phyloP scores from a whole-genome alignment of 768 basidiomycete genomes.

The Trametopsis cervina region DNA sequence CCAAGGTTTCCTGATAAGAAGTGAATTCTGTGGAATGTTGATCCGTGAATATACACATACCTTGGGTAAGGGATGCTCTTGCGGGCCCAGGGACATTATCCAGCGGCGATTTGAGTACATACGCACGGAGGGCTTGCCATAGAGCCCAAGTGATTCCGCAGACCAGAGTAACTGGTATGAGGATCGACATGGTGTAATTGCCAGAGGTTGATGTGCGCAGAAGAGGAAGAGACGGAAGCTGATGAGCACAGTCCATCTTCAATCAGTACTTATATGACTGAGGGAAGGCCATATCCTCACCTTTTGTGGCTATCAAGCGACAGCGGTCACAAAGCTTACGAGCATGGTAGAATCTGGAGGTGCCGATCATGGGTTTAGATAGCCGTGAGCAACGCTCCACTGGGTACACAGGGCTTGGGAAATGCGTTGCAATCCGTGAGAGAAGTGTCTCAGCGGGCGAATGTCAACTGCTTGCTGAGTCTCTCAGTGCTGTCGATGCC shows the following conservation, averaged over 20 bases:
- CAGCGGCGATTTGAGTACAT: background rate
- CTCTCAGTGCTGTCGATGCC: no score
- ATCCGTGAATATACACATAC: no score
- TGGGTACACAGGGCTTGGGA: no score
- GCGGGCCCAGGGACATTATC: background rate
- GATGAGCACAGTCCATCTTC: background rate
- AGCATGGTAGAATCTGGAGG: no score
- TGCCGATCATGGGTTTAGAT: no score
- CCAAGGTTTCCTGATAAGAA: conserved; percentile 1
- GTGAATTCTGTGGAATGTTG: background rate
- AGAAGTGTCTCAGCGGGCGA: no score
- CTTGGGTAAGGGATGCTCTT: background rate
- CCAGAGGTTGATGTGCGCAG: background rate
- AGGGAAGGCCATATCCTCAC: no score
- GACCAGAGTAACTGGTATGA: background rate
- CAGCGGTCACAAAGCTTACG: no score
- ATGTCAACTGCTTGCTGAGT: no score
- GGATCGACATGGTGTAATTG: background rate
- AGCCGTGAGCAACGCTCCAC: no score
- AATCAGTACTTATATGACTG: background rate
- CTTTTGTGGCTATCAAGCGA: no score
- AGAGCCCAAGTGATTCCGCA: background rate
- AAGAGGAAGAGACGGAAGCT: background rate
- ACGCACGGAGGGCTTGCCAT: background rate
- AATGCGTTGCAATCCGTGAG: no score